Percentiles rank a stretch among this genome's conserved stretches.
These are phyloP conservation scores for Selaginella moellendorffii DNA, from an alignment of 75 land plant genomes.

Conservation along the genomic window DNA sequence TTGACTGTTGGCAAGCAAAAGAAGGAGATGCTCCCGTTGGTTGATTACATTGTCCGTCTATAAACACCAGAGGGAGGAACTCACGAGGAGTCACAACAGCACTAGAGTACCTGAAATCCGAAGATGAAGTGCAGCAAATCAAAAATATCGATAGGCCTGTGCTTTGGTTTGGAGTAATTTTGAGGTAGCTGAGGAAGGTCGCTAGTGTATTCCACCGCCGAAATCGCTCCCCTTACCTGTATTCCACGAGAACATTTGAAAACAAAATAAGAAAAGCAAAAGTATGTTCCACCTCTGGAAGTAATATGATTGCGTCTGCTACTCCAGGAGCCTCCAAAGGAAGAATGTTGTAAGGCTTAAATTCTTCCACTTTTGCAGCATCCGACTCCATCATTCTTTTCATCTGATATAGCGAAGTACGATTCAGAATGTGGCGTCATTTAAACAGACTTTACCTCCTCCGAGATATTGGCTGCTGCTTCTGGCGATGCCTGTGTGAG, in stretches of 20 bases:
- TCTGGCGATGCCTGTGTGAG: conserved; percentile 42
- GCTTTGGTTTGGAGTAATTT: conserved; percentile 33
- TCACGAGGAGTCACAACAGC: background rate
- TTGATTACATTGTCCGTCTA: background rate
- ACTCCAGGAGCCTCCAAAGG: conserved; percentile 75
- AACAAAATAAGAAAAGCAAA: conserved; percentile 2
- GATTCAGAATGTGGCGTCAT: no score
- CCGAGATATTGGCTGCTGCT: conserved; percentile 36
- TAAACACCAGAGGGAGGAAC: background rate
- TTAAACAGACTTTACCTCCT: conserved; percentile 33
- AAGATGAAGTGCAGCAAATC: conserved; percentile 74
- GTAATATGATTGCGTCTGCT: conserved; percentile 50
- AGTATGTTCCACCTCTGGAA: conserved; percentile 53
- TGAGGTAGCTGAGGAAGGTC: conserved; percentile 56
- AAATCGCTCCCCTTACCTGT: conserved; percentile 65
- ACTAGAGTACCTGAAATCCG: conserved; percentile 82
- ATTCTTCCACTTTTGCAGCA: conserved; percentile 47
- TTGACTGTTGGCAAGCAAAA: background rate
- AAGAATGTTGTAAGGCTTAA: conserved; percentile 76
- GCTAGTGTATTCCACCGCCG: conserved; percentile 39
- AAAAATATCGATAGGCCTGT: conserved; percentile 56
- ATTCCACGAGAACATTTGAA: background rate
- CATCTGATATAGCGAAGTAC: conserved; percentile 29
- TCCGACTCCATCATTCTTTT: conserved; percentile 55
- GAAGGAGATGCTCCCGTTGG: conserved; percentile 6